phyloP scores from a whole-genome alignment of 352 stramenopile species.

The Phytophthora kernoviae region DNA sequence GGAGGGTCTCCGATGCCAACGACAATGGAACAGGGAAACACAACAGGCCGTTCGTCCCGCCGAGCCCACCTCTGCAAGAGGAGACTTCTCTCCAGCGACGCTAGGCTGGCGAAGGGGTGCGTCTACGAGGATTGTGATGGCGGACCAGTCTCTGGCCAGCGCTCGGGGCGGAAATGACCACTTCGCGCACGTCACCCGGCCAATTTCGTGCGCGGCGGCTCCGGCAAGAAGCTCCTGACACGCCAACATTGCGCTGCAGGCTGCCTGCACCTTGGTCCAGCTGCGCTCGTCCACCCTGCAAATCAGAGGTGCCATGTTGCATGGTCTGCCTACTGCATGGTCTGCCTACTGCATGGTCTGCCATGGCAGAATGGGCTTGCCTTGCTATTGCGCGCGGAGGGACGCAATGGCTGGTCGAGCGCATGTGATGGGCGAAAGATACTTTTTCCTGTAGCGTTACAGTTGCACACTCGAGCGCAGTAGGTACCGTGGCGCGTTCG shows the following conservation, averaged over 20 bases:
- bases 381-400: conserved; percentile 28
- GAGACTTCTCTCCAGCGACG: too few species aligned
- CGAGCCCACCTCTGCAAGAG: too few species aligned
- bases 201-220: neutral
- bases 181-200: neutral
- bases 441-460: conserved; percentile 24
- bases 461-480: conserved; percentile 13
- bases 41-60: too few species aligned
- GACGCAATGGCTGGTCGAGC: conserved; percentile 9
- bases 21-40: too few species aligned
- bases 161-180: neutral
- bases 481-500: conserved; percentile 22
- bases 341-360: too few species aligned
- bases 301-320: neutral
- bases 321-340: too few species aligned
- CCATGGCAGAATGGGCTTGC: neutral
- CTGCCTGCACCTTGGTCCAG: too few species aligned
- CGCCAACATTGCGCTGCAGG: neutral
- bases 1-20: too few species aligned
- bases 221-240: too few species aligned
- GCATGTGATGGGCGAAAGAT: conserved; percentile 23
- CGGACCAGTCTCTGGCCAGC: too few species aligned
- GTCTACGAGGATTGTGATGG: neutral
- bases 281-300: neutral
- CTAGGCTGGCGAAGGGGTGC: conserved; percentile 15